Conservation (phyloP, 2,329 filamentous ascomycete species). For the Bretziella fagacearum region DNA sequence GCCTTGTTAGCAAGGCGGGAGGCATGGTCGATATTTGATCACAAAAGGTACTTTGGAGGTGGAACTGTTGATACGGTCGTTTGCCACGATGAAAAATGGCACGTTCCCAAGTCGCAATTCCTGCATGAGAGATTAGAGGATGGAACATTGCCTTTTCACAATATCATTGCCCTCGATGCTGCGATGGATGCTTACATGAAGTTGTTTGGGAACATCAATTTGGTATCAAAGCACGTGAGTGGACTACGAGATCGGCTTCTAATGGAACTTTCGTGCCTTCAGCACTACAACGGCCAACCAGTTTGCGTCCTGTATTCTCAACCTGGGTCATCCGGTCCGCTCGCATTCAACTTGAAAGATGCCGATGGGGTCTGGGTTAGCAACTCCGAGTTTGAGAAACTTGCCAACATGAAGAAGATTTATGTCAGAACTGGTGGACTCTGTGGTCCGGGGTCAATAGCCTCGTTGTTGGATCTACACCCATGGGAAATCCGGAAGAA, state of each 20-base stretch:
- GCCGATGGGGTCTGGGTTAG: constrained; percentile 57
- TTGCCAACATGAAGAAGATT: constrained; percentile 60
- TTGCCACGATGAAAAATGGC: constrained; percentile 23
- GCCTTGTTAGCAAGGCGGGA: constrained; percentile 39
- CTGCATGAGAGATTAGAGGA: constrained; percentile 48
- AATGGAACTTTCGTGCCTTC: constrained; percentile 38
- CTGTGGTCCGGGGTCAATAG: constrained; percentile 82
- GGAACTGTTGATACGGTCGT: constrained; percentile 42
- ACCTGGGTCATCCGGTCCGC: constrained; percentile 47
- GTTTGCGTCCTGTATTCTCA: constrained; percentile 52
- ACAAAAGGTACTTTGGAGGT: constrained; percentile 48
- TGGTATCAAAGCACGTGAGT: constrained; percentile 53
- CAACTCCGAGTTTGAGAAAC: constrained; percentile 71
- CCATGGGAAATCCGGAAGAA: constrained; percentile 73
- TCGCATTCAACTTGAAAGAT: constrained; percentile 70
- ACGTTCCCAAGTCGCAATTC: constrained; percentile 21
- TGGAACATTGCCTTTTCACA: constrained; percentile 49
- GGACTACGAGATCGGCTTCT: constrained; percentile 45
- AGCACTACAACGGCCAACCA: constrained; percentile 48
- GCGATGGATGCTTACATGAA: constrained; percentile 39
- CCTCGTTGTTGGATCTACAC: constrained; percentile 51
- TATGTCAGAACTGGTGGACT: constrained; percentile 77
- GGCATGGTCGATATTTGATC: constrained; percentile 36
- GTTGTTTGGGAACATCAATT: constrained; percentile 40
- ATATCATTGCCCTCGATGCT: constrained; percentile 42